Percentiles rank a stretch among this genome's conserved stretches.
Conservation (phyloP, 257 asterid genomes). For the Capsicum chinense region DNA sequence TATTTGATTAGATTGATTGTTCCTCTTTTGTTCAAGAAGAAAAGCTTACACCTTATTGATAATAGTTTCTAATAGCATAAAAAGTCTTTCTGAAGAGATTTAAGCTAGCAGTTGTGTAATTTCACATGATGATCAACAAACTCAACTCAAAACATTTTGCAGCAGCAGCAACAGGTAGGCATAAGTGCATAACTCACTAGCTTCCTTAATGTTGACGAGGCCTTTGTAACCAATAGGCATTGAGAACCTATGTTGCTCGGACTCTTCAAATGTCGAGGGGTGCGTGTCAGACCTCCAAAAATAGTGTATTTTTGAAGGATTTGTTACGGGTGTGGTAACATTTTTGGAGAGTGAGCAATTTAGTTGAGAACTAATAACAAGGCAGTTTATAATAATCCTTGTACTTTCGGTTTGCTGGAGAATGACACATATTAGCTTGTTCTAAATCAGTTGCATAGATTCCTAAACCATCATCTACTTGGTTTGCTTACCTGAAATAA, state of each 20-base stretch:
- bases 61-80: neutral
- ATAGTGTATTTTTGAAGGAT: no score
- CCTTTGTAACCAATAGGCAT: neutral
- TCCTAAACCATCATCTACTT: no score
- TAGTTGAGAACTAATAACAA: neutral
- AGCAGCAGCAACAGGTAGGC: neutral
- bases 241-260: neutral
- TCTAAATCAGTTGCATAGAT: no score
- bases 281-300: no score
- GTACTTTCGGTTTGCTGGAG: slow-evolving; percentile 43
- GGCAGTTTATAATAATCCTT: slow-evolving; percentile 39
- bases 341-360: no score
- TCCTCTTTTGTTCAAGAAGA: no score
- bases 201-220: neutral
- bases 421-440: no score
- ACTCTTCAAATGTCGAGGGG: no score
- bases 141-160: neutral
- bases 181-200: neutral
- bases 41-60: neutral
- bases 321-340: no score
- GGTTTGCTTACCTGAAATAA: no score
- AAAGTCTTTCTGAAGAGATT: neutral
- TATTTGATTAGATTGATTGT: no score
- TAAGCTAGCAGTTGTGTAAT: neutral
- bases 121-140: neutral